Conservation (phyloP, 169 alveolate species). For the Neospora caninum region DNA sequence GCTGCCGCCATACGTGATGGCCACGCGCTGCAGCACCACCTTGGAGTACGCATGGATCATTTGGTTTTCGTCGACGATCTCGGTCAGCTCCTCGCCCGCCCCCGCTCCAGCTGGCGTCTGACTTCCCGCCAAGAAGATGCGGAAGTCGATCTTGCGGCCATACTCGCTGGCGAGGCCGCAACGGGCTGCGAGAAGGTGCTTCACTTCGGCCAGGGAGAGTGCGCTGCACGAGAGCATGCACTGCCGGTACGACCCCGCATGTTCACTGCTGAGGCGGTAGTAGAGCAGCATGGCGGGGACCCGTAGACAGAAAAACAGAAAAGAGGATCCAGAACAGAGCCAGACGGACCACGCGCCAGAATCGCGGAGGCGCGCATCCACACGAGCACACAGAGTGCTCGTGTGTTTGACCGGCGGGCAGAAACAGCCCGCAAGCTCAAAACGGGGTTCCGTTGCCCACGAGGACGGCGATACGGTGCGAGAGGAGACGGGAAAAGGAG, state of each 20-base stretch:
- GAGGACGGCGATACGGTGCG: no score
- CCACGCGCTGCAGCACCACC: slow-evolving; percentile 44
- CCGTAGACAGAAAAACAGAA: background rate
- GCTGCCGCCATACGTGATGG: background rate
- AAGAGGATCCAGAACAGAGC: background rate
- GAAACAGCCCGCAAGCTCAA: no score
- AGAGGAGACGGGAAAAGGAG: no score
- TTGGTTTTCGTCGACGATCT: slow-evolving; percentile 42
- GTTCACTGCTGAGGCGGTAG: slow-evolving; percentile 51
- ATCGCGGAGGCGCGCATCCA: no score
- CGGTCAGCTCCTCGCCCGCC: slow-evolving; percentile 37
- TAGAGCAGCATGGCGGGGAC: slow-evolving; percentile 36
- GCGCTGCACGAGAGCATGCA: slow-evolving; percentile 36
- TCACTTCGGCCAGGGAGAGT: slow-evolving; percentile 1
- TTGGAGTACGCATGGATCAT: slow-evolving; percentile 39
- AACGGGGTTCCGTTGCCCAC: no score
- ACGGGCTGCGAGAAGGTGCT: slow-evolving; percentile 42
- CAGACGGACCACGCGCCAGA: background rate
- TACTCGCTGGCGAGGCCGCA: slow-evolving; percentile 50
- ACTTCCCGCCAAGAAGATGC: slow-evolving; percentile 12
- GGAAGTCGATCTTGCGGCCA: slow-evolving; percentile 47
- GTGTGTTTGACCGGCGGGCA: no score
- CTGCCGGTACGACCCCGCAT: slow-evolving; percentile 58
- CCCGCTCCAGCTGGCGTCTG: background rate
- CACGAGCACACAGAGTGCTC: no score